Base-by-base conservation (phyloP, 1,284 basidiomycete species). In the Ustilago loliicola region DNA sequence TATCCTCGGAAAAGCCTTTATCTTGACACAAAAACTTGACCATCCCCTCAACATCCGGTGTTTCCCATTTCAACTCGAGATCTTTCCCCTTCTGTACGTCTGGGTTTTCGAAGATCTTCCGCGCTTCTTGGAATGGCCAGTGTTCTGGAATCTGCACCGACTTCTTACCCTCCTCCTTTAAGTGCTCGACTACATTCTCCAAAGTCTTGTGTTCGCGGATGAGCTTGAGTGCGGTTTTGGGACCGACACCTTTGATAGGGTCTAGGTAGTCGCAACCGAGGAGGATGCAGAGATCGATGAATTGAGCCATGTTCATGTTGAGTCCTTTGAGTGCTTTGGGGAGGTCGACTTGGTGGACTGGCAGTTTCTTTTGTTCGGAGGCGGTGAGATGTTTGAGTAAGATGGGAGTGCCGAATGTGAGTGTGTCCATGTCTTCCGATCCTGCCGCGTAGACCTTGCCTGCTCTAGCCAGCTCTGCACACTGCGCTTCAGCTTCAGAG, bases 401-500 rank as follows among this genome's bases (percentile, higher is more conserved):
- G 60, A 97, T 92, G 0, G 96, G 96, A 0, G 96, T 89, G 79
- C 91, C 90, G 88, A 99, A 99, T 0, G 97, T 99, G 50, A 99
- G 91, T 3, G 97, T 99, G 84, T 99, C 97, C 97, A 99, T 99
- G 86, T 99, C 97, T 88, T 99, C 97, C 0, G 95, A 98, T 7
- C 97, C 97, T 5, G 96, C 96, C 0, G 94, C 97, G 84, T 93
- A 99, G 23, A 98, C 94, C 89, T 97, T 96, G 64, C 95, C 96
- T 10, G 94, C 95, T 32, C 95, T 91, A 17, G 95, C 95, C 3
- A 99, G 91, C 87, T 99, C 96, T 1, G 97, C 97, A 81, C 97
- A 99, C 85, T 99, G 97, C 0, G 97, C 97, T 87, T 99, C 97
- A 1, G 97, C 97, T 88, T 99, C 97, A 56, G 94, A 96, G 0